Evolutionary conservation across 257 asterid species (phyloP).

Genomic region (Paulownia fortunei): DNA sequence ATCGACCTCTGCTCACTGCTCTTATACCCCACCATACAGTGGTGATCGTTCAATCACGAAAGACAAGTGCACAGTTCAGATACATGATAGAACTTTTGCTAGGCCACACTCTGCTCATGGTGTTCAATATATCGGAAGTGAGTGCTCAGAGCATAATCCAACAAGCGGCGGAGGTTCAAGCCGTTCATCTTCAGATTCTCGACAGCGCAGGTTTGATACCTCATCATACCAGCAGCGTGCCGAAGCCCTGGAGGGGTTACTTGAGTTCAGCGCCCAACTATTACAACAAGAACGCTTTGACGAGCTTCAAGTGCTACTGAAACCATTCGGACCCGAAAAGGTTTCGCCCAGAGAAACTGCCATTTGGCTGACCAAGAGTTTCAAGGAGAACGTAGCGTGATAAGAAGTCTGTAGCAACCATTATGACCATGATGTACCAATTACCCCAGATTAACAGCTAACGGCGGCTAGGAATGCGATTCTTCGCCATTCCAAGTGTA

Average conservation of each 20-base stretch:
- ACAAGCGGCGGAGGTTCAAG: slow-evolving; percentile 59
- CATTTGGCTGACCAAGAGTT: slow-evolving; percentile 95
- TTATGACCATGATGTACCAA: background rate
- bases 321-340: slow-evolving; percentile 91
- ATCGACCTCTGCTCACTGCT: slow-evolving; percentile 60
- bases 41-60: slow-evolving; percentile 64
- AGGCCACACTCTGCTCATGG: slow-evolving; percentile 41
- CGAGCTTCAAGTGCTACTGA: slow-evolving; percentile 85
- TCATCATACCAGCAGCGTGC: slow-evolving; percentile 92
- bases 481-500: background rate
- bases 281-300: slow-evolving; percentile 85
- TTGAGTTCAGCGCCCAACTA: slow-evolving; percentile 91
- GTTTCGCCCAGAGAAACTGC: slow-evolving; percentile 97
- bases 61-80: slow-evolving; percentile 83
- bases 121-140: slow-evolving; percentile 56
- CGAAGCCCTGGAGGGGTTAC: slow-evolving; percentile 92
- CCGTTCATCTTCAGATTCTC: slow-evolving; percentile 73
- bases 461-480: slow-evolving; percentile 16
- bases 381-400: slow-evolving; percentile 69
- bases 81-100: slow-evolving; percentile 43
- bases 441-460: slow-evolving; percentile 30
- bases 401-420: background rate
- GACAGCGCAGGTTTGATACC: slow-evolving; percentile 76
- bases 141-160: slow-evolving; percentile 67
- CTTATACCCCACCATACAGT: slow-evolving; percentile 57